Base-by-base conservation (phyloP, 2,329 filamentous ascomycete species). In the Mollisia scopiformis region DNA sequence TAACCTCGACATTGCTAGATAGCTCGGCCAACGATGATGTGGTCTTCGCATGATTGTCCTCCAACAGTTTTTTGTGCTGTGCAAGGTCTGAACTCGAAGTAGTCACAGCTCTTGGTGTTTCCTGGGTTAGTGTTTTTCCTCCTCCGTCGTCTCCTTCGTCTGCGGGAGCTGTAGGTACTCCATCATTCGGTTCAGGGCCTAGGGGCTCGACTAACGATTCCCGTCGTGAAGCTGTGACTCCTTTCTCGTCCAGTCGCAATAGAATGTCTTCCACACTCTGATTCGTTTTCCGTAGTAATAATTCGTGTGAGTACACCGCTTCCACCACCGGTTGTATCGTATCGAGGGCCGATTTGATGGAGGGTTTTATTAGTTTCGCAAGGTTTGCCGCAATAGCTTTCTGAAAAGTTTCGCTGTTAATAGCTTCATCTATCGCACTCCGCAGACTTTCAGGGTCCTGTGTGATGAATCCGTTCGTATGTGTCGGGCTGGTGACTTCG, bases 271-370 rank as follows among this genome's bases (percentile, higher is more conserved):
- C 72, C 56, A 73, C 68, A 46, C 71, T 71, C 21, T 51, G 61
- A 55, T 71, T 73, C 21, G 70, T 72, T 58, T 72, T 71, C 57
- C 71, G 58, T 39, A 73, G 57, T 8, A 73, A 61, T 13, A 72
- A 39, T 51, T 73, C 70, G 61, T 73, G 72, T 3, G 64, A 58
- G 49, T 72, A 72, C n/a, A 73, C 72, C 3, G 71, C 68, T 61
- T 73, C 71, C 16, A 73, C 70, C 27, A 73, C 62, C 10, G 72
- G 72, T 33, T 73, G 71, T 28, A 73, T 67, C 2, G 71, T 73
- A 57, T 73, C 72, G 10, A 73, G 59, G 11, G 72, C 72, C 27
- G 64, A 62, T 54, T 71, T 72, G 33, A 73, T 73, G 0, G 68
- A 66, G 7, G 72, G 72, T 47, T 72, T 69, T 13, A 73, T 67